These are phyloP conservation scores for Rhodotorula paludigena DNA, from an alignment of 768 basidiomycete species.

Conservation along the genomic window DNA sequence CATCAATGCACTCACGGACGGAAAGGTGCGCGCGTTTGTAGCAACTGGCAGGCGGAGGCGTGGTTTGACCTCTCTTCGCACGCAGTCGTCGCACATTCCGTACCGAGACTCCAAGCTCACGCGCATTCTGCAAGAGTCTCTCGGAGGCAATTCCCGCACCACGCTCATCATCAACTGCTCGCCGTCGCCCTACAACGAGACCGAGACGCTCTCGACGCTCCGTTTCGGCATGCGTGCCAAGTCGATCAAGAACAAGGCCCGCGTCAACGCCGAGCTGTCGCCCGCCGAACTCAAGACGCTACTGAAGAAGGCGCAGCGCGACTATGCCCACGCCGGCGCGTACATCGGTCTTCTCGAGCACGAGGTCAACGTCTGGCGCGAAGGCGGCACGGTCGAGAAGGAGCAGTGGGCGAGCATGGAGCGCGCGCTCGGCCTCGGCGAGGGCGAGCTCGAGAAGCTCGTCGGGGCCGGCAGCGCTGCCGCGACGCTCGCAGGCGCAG, in stretches of 20 bases:
- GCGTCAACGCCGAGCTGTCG: slow-evolving; percentile 95
- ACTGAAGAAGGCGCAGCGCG: slow-evolving; percentile 79
- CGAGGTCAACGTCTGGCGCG: slow-evolving; percentile 81
- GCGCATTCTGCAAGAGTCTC: slow-evolving; percentile 95
- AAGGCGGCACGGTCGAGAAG: slow-evolving; percentile 77
- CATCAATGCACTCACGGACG: slow-evolving; percentile 94
- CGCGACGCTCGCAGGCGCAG: slow-evolving; percentile 44
- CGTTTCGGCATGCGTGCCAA: slow-evolving; percentile 99
- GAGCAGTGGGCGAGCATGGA: slow-evolving; percentile 71
- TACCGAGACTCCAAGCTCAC: slow-evolving; percentile 99
- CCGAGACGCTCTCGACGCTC: slow-evolving; percentile 92
- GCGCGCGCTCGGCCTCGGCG: slow-evolving; percentile 53
- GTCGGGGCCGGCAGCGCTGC: slow-evolving; percentile 53
- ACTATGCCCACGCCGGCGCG: slow-evolving; percentile 74
- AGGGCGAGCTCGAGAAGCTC: slow-evolving; percentile 44
- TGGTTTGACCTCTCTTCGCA: neutral
- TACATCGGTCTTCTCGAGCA: slow-evolving; percentile 86
- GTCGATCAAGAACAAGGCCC: slow-evolving; percentile 99
- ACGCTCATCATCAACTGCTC: slow-evolving; percentile 99
- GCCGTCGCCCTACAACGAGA: slow-evolving; percentile 92
- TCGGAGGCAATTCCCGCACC: slow-evolving; percentile 88
- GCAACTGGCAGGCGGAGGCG: neutral
- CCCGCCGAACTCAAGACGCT: slow-evolving; percentile 91
- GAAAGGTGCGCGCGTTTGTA: slow-evolving; percentile 61
- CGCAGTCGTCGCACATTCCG: slow-evolving; percentile 87